Evolutionary conservation across 179 eudicot species (phyloP).

Genomic region (Silene noctiflora): DNA sequence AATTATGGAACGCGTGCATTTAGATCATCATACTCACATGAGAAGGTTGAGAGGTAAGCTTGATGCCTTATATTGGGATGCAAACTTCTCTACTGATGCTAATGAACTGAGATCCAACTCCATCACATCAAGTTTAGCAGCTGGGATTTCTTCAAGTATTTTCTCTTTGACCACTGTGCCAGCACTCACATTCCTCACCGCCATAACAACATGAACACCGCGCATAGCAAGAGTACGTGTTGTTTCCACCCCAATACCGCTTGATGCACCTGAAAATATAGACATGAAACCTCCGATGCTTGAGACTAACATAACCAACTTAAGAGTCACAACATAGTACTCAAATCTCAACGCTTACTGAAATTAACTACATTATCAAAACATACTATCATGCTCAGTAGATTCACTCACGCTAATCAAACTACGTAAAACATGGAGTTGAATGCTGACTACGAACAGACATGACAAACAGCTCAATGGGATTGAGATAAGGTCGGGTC

Average conservation of each 20-base stretch:
- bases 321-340: no score
- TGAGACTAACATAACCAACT: not conserved
- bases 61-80: conserved; percentile 52
- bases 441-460: no score
- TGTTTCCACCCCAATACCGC: conserved; percentile 91
- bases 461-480: no score
- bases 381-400: no score
- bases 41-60: conserved; percentile 73
- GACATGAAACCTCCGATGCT: not conserved
- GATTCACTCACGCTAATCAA: no score
- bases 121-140: conserved; percentile 63
- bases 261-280: conserved; percentile 63
- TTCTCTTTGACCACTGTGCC: conserved; percentile 55
- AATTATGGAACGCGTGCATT: not conserved
- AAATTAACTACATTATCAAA: no score
- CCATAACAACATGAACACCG: conserved; percentile 67
- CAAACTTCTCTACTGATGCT: conserved; percentile 61
- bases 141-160: conserved; percentile 52
- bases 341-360: no score
- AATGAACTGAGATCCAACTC: conserved; percentile 83
- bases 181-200: conserved; percentile 66
- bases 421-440: no score
- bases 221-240: conserved; percentile 69
- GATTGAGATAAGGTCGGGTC: no score
- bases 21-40: conserved; percentile 52